These are phyloP conservation scores for Rhododendron simsii DNA, from an alignment of 148 eudicot genomes.

Conservation along the genomic window DNA sequence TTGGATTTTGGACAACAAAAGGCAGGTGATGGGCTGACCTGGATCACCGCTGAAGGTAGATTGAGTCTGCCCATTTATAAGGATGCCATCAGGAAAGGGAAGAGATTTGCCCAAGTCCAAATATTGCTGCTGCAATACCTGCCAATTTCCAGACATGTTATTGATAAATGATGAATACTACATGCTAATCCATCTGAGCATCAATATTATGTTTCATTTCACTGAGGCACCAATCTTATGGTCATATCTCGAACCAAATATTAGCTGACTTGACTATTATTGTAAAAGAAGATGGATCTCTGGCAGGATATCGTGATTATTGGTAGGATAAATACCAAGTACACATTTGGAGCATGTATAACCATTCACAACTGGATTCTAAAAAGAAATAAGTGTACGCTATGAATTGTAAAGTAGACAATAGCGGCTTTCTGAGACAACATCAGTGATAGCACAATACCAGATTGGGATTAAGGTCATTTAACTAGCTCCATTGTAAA, in stretches of 20 bases:
- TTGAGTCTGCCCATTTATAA: slow-evolving; percentile 61
- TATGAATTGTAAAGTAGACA: not conserved
- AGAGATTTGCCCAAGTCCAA: slow-evolving; percentile 67
- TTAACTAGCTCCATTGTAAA: not conserved
- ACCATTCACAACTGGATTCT: not conserved
- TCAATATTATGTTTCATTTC: not conserved
- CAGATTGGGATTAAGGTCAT: not conserved
- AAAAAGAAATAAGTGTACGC: not conserved
- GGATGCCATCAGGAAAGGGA: slow-evolving; percentile 70
- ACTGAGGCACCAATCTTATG: not conserved
- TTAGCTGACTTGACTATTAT: not conserved
- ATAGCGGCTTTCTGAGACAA: not conserved
- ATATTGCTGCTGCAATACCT: slow-evolving; percentile 47
- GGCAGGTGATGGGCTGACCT: slow-evolving; percentile 35
- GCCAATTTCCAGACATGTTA: slow-evolving; percentile 14
- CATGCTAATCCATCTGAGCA: not conserved
- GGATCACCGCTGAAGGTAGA: slow-evolving; percentile 63
- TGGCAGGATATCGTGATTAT: not conserved
- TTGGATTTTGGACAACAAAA: not conserved
- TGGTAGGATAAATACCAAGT: not conserved
- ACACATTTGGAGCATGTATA: not conserved
- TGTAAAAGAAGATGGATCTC: not conserved
- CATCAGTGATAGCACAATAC: not conserved
- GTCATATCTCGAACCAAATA: not conserved
- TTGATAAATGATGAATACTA: not conserved